Percentiles rank a stretch among this genome's conserved stretches.
Conservation (phyloP, 441 rosid species). For the Populus hybrid region DNA sequence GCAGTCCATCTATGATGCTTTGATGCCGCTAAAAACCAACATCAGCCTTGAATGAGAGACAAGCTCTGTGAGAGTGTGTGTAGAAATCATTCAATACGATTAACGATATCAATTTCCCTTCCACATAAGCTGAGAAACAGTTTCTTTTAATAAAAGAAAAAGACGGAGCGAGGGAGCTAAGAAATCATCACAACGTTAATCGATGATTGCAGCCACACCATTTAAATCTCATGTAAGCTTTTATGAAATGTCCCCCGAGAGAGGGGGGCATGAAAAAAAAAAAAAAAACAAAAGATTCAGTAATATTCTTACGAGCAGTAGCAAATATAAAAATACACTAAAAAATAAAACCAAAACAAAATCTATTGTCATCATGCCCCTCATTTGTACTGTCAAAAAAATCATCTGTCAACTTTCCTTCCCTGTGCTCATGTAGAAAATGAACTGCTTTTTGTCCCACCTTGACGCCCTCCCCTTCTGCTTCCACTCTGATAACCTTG, state of each 20-base stretch:
- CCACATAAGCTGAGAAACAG: too few relatives aligned
- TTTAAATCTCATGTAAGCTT: constrained; percentile 22
- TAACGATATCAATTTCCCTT: too few relatives aligned
- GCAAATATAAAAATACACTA: constrained; percentile 16
- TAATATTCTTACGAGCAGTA: constrained; percentile 15
- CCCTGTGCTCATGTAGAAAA: constrained; percentile 19
- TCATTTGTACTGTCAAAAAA: constrained; percentile 34
- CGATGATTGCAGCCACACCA: constrained; percentile 1
- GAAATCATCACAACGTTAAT: constrained; percentile 21
- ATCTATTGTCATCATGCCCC: constrained; percentile 26
- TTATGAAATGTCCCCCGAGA: constrained; percentile 24
- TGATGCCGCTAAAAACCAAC: too few relatives aligned
- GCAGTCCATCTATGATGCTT: too few relatives aligned
- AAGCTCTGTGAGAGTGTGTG: too few relatives aligned
- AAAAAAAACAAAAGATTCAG: constrained; percentile 8
- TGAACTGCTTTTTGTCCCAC: constrained; percentile 40
- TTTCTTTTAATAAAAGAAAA: neutral
- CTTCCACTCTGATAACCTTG: constrained; percentile 63
- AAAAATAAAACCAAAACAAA: constrained; percentile 23
- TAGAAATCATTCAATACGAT: too few relatives aligned
- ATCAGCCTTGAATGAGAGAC: too few relatives aligned
- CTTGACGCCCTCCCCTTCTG: constrained; percentile 59
- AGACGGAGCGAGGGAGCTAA: neutral
- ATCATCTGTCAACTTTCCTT: neutral
- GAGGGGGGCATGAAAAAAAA: neutral